Base-by-base conservation (phyloP, 2,329 filamentous ascomycete genomes). In the Aspergillus cejpii region DNA sequence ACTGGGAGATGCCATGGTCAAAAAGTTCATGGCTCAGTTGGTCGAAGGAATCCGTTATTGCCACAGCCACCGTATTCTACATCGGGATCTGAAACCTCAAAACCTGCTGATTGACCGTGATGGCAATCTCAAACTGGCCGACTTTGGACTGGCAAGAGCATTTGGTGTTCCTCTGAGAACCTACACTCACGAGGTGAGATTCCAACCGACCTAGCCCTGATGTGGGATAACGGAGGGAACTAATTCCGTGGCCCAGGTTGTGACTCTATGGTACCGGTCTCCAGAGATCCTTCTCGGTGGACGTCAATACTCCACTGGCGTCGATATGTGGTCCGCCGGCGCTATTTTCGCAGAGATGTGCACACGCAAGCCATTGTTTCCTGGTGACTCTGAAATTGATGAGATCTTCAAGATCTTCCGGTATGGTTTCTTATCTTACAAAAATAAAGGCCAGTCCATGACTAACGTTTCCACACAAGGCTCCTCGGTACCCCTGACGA, bases 301-400 rank as follows among this genome's bases (percentile, higher is more conserved):
- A 45, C 83, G 89, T 41, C 88, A 94, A 66, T 95, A 95, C 72
- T 92, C 87, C 11, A 95, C 89, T 11, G 89, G 89, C 45, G 88
- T 95, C 33, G 89, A 95, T 62, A 95, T 95, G 86, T 95, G 89
- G 89, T 92, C 87, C 24, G 83, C 90, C 39, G 89, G 89, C 50
- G 92, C 88, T 67, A 95, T 95, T 68, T 94, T 95, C 66, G 89
- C 90, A 7, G 89, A 95, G 69, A 95, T 95, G 90, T 94, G 87
- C 70, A 95, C 89, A 1, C 81, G 87, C 60, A 94, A 94, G 71
- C 88, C 89, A 4, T 75, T 95, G 34, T 95, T 95, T 74, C 88
- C 89, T 10, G 89, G 89, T 47, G 89, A 95, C 65, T 92, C 87
- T 4, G 87, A 94, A 64, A 94, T 94, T 68, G 87, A 94, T 61